These are phyloP conservation scores for Asterella californica DNA, from an alignment of 225 moss, liverwort and hornwort species.

Conservation along the genomic window DNA sequence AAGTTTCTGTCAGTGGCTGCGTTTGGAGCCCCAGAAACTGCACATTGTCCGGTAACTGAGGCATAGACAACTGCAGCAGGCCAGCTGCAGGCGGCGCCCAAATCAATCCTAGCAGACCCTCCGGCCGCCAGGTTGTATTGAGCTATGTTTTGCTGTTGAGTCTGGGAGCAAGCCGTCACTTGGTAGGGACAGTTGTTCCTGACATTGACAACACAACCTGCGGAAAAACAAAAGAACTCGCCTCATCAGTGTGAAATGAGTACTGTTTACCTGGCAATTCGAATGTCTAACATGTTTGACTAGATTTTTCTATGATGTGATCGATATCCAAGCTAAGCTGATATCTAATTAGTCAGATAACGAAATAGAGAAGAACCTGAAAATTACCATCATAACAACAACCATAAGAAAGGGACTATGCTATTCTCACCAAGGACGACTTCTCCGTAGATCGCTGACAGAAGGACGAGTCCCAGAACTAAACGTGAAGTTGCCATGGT, in stretches of 20 bases:
- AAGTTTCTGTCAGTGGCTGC: constrained; percentile 9
- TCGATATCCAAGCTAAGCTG: too few species aligned
- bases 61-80: not conserved
- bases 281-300: too few species aligned
- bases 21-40: not conserved
- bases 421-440: too few species aligned
- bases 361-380: too few species aligned
- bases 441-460: too few species aligned
- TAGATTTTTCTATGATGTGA: too few species aligned
- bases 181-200: constrained; percentile 15
- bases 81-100: constrained; percentile 13
- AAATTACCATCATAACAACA: too few species aligned
- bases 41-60: constrained; percentile 21
- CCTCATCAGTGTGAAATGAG: not conserved
- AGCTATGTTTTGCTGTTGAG: not conserved
- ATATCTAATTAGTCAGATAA: too few species aligned
- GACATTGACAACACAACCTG: constrained; percentile 18
- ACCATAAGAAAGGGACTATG: too few species aligned
- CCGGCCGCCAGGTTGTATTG: constrained; percentile 11
- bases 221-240: not conserved
- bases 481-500: too few species aligned
- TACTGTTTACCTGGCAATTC: too few species aligned
- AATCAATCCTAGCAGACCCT: constrained; percentile 2
- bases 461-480: too few species aligned
- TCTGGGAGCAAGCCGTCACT: constrained; percentile 22